Evolutionary conservation across 2,329 filamentous ascomycete genomes (phyloP).

Genomic region (Fusarium falciforme): DNA sequence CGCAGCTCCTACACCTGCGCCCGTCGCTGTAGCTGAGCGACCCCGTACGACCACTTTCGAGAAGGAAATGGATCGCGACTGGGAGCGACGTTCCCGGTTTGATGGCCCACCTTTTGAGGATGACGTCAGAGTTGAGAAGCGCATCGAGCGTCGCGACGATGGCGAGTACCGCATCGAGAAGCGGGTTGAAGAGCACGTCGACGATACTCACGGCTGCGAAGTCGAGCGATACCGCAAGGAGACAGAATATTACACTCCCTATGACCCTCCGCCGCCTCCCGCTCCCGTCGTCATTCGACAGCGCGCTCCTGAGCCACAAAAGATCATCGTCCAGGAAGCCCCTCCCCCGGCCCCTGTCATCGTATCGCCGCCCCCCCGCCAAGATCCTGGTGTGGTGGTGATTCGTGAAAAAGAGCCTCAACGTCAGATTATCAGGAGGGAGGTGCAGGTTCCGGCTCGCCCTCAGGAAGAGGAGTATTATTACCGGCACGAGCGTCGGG

Average conservation of each 20-base stretch:
- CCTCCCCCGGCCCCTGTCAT: constrained; percentile 64
- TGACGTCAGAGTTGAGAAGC: constrained; percentile 65
- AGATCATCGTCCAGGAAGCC: constrained; percentile 71
- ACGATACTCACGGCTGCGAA: constrained; percentile 59
- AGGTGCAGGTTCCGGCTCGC: background rate
- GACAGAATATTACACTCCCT: constrained; percentile 70
- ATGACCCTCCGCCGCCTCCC: constrained; percentile 57
- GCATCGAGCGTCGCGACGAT: constrained; percentile 61
- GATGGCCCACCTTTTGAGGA: constrained; percentile 58
- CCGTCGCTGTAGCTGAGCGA: constrained; percentile 39
- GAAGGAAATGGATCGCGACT: constrained; percentile 55
- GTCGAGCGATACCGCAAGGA: constrained; percentile 71
- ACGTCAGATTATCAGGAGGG: background rate
- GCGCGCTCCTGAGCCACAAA: constrained; percentile 65
- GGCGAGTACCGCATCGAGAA: constrained; percentile 60
- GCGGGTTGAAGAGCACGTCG: constrained; percentile 62
- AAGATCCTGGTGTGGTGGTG: constrained; percentile 59
- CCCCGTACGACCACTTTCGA: constrained; percentile 53
- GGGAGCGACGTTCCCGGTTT: constrained; percentile 56
- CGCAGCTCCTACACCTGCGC: constrained; percentile 16
- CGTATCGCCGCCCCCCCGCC: constrained; percentile 55
- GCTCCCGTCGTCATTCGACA: constrained; percentile 67
- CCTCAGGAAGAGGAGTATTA: constrained; percentile 62
- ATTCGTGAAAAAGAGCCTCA: constrained; percentile 56
- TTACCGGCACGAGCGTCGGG: constrained; percentile 60